Conservation (phyloP, 2,329 filamentous ascomycete genomes). For the Trichophyton rubrum region DNA sequence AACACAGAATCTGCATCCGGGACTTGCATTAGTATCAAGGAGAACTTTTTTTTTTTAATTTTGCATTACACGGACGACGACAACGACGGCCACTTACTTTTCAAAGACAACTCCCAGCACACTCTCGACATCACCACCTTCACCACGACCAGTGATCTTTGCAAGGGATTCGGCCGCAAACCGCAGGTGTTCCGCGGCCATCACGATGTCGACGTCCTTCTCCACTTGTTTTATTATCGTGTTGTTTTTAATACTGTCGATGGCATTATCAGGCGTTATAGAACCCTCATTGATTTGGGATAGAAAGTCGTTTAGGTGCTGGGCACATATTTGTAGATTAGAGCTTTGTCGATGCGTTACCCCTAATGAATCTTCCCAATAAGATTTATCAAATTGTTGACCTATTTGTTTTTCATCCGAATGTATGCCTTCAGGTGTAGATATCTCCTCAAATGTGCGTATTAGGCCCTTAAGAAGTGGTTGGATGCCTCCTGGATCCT, state of each 20-base stretch:
- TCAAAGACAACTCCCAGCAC: constrained; percentile 95
- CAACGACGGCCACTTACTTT: constrained; percentile 51
- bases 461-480: constrained; percentile 55
- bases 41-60: not conserved
- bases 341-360: constrained; percentile 82
- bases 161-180: constrained; percentile 69
- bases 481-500: constrained; percentile 55
- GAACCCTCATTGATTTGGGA: constrained; percentile 35
- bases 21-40: not conserved
- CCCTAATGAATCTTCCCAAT: constrained; percentile 73
- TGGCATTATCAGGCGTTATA: constrained; percentile 13
- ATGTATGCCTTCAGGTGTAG: constrained; percentile 26
- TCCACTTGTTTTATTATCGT: constrained; percentile 13
- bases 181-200: constrained; percentile 79
- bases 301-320: constrained; percentile 62
- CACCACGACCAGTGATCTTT: constrained; percentile 74
- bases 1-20: constrained; percentile 11
- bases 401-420: constrained; percentile 18
- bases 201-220: constrained; percentile 58
- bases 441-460: constrained; percentile 47
- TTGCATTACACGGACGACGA: constrained; percentile 33
- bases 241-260: constrained; percentile 3
- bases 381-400: constrained; percentile 44
- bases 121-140: constrained; percentile 83
- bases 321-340: constrained; percentile 61